phyloP scores from a whole-genome alignment of 176 grass and related monocot genomes.

The Triticum turgidum region DNA sequence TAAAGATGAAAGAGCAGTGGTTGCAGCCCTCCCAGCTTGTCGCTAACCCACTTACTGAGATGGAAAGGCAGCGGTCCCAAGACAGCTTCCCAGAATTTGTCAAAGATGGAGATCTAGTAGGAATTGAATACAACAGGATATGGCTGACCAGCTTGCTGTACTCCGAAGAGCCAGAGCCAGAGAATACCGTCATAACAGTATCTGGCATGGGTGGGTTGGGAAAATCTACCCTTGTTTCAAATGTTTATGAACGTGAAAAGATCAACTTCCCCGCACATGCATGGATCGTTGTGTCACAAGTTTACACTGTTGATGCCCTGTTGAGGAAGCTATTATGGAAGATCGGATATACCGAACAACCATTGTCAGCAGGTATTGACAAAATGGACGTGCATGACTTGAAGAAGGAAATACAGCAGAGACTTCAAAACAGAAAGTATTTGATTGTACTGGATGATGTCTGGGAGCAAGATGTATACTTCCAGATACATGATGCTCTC shows the following conservation, averaged over 20 bases:
- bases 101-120: conserved; percentile 44
- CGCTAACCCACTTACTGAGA: neutral
- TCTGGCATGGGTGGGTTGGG: conserved; percentile 44
- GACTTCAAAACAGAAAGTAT: conserved; percentile 41
- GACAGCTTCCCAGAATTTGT: conserved; percentile 38
- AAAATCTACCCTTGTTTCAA: conserved; percentile 44
- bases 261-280: conserved; percentile 32
- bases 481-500: conserved; percentile 42
- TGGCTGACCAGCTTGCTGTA: conserved; percentile 28
- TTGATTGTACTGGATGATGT: conserved; percentile 77
- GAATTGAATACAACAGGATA: conserved; percentile 26
- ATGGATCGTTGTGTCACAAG: conserved; percentile 39
- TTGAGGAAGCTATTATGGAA: conserved; percentile 34
- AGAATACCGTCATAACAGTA: conserved; percentile 31
- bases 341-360: conserved; percentile 4
- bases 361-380: neutral
- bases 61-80: conserved; percentile 27
- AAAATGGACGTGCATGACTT: conserved; percentile 43
- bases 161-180: conserved; percentile 21
- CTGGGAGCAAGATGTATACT: conserved; percentile 53
- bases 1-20: conserved; percentile 33
- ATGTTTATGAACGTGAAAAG: conserved; percentile 49
- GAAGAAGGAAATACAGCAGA: conserved; percentile 25
- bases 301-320: conserved; percentile 15
- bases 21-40: conserved; percentile 32